Base-by-base conservation (phyloP, 345 rosid species). In the Microcos paniculata region DNA sequence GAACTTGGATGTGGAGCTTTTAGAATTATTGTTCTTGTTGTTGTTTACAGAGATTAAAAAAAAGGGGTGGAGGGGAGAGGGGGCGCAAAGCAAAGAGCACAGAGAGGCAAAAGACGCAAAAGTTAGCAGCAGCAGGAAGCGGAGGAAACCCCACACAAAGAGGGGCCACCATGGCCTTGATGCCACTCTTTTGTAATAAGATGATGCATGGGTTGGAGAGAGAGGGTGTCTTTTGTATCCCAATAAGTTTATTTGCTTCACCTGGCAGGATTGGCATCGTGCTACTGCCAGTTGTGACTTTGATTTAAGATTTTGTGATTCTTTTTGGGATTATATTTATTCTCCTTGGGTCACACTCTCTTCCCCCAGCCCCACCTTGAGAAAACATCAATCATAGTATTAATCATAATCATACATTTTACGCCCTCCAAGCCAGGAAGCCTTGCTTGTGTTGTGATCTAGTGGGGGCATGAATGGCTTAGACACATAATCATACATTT, bases 21-120 rank as follows among this genome's bases (percentile, higher is more conserved):
- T 56, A 6, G 19, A 24, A 13, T 56, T 11, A 31, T 12, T 43
- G 33, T 61, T 61, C n/a, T 61, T 61, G 43, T 24, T 7, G 53
- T 45, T 42, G 52, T 67, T 67, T 45, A 45, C 35, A 67, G 71
- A 67, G 71, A 46, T 16, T 45, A 46, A 68, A 68, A 68, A 46
- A 48, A 2, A 28, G n/a, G 49, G 15, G 13, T 1, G 12, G 1
- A 28, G n/a, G 49, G 15, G 13, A 3, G 12, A 3, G 55, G 16
- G 4, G 10, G 53, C 13, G 53, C 6, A 45, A 46, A 16, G 23
- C 35, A 8, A 48, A 16, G 55, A 7, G 19, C 0, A 18, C 16
- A 68, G 24, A 15, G 57, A n/a, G 8, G 40, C 40, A 35, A 35
- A 35, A 35, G 40, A 4, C 40, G 11, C 30, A 59, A 59, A 62